Percentiles rank a stretch among this genome's conserved stretches.
Evolutionary conservation across 164 flowering plant genomes (phyloP).

Genomic region (Cinnamomum chago): DNA sequence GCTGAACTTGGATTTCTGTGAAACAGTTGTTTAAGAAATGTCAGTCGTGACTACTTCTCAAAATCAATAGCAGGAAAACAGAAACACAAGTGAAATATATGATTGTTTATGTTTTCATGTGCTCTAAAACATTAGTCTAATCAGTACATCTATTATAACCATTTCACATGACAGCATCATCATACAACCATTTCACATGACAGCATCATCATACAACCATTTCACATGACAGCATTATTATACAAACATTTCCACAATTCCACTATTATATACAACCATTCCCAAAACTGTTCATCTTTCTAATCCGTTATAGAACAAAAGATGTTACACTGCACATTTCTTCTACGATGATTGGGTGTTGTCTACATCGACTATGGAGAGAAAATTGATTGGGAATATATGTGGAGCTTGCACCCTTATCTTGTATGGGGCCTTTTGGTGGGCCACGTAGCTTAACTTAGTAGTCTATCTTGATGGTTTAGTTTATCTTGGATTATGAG

Average conservation of each 20-base stretch:
- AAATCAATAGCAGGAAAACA: not conserved
- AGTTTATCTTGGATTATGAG: not conserved
- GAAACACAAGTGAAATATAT: not conserved
- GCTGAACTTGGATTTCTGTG: not conserved
- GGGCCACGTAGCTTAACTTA: not conserved
- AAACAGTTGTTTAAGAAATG: not conserved
- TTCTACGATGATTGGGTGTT: too few species aligned
- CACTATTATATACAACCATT: not conserved
- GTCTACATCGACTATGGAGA: too few species aligned
- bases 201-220: too few species aligned
- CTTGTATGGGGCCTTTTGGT: too few species aligned
- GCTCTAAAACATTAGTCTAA: not conserved
- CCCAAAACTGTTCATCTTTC: not conserved
- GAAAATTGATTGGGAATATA: too few species aligned
- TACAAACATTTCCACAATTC: too few species aligned
- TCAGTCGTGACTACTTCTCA: too few species aligned
- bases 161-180: not conserved
- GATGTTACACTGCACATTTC: too few species aligned
- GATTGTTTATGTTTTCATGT: not conserved
- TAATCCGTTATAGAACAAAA: too few species aligned
- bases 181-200: too few species aligned
- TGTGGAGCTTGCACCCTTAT: too few species aligned
- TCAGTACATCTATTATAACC: not conserved
- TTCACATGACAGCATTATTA: not conserved
- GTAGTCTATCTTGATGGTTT: too few species aligned